A percentile compares a stretch with the other conserved stretches of the same genome.
These are phyloP conservation scores for Mortierella polycephala DNA, from an alignment of 371 early-diverging fungal genomes.

Conservation along the genomic window DNA sequence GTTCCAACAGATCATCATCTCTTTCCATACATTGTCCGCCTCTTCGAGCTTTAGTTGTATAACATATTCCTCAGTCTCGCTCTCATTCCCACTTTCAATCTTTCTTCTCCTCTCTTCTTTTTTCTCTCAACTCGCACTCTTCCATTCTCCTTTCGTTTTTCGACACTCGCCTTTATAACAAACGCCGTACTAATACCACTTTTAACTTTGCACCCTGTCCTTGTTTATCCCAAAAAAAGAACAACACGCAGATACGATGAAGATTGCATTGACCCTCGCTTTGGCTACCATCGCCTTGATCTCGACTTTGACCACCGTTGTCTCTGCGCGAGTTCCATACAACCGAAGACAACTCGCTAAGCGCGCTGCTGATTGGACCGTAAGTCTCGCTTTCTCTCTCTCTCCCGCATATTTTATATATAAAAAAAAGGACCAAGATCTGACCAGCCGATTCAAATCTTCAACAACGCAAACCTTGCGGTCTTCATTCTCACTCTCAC, in stretches of 20 bases:
- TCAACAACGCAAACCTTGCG: no score
- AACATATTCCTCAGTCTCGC: no score
- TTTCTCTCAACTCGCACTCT: no score
- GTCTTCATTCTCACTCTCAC: background rate
- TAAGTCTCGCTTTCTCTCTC: constrained; percentile 9
- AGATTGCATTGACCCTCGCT: constrained; percentile 6
- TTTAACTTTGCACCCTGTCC: background rate
- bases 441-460: no score
- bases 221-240: background rate
- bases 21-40: no score
- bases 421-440: background rate
- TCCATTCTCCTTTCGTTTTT: background rate
- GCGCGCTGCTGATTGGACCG: constrained; percentile 13
- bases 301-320: constrained; percentile 1
- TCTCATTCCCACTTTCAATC: background rate
- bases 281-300: constrained; percentile 6
- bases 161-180: no score
- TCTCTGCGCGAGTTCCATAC: background rate
- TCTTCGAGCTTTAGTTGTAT: background rate
- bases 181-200: background rate
- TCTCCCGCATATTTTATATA: background rate
- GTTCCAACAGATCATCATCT: no score
- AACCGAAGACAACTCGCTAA: background rate
- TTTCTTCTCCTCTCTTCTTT: background rate
- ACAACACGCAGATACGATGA: background rate